Base-by-base conservation (phyloP, 495 filamentous ascomycete species). In the Penicillium coprophilum region DNA sequence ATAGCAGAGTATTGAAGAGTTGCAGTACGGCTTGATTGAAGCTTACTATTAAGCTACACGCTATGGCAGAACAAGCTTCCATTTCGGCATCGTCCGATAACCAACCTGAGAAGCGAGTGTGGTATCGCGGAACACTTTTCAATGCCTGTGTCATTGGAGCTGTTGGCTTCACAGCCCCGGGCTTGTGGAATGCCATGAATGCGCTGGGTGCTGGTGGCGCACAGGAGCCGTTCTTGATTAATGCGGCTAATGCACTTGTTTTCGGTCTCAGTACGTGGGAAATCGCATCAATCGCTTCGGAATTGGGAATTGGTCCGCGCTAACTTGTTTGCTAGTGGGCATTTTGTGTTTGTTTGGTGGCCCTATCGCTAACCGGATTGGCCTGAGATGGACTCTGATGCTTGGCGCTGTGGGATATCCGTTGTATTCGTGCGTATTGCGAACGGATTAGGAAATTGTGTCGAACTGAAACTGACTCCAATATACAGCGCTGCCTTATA, bases 161-260 rank as follows among this genome's bases (percentile, higher is more conserved):
- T 13, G 68, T 74, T 1, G 71, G 71, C 24, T 76, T 76, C 49
- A 50, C 72, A 19, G 71, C 71, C 7, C 72, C 71, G 0, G 72
- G 72, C 11, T 41, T 76, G 30, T 74, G 66, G 67, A 79, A 79
- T 59, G 85, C 85, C 15, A 87, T 87, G 81, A 87, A 85, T 61
- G 82, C 81, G 0, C 74, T 87, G n/a, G 85, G 85, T 24, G 85
- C 84, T 15, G 85, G 85, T 39, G 85, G 85, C 28, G 76, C 76
- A 13, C 74, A 81, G 57, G 75, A 63, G 24, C 85, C 85, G 6
- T 79, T 78, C 48, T 75, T 87, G 31, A 77, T 87, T 52, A 87
- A 87, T 58, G 79, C 77, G n/a, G 85, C 82, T 3, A 87, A 87
- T 66, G 78, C 83, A 0, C 66, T 87, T n/a, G 84, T 82, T 2